Percentiles rank a stretch among this genome's conserved stretches.
phyloP scores from a whole-genome alignment of 257 asterid species.

The Scutellaria galericulata region DNA sequence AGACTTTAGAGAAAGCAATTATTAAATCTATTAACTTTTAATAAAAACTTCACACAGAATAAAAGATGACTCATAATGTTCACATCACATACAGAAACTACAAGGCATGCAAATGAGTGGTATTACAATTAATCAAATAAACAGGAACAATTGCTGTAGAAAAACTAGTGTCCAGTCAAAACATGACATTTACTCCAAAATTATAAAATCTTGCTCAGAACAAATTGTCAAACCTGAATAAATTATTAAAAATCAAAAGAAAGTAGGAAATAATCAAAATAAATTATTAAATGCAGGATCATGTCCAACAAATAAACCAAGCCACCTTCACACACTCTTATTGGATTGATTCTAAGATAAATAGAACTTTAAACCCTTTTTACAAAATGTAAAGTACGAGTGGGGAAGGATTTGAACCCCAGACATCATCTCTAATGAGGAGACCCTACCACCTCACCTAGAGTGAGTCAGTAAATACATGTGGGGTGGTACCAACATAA shows the following conservation, averaged over 20 bases:
- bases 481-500: no score
- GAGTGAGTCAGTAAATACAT: no score
- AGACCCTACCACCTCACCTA: no score
- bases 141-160: no score
- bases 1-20: constrained; percentile 16
- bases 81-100: not conserved
- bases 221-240: not conserved
- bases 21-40: not conserved
- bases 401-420: no score
- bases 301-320: not conserved
- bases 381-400: no score
- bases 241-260: not conserved
- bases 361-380: not conserved
- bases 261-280: not conserved
- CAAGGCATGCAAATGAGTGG: not conserved
- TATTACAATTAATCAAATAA: not conserved
- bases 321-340: not conserved
- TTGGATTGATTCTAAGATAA: not conserved
- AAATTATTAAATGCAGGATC: not conserved
- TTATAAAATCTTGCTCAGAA: not conserved
- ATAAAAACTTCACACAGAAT: not conserved
- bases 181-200: not conserved
- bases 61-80: not conserved
- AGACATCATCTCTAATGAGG: no score
- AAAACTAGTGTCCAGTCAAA: not conserved